Base-by-base conservation (phyloP, 1,284 basidiomycete genomes). In the Marasmius sp. region DNA sequence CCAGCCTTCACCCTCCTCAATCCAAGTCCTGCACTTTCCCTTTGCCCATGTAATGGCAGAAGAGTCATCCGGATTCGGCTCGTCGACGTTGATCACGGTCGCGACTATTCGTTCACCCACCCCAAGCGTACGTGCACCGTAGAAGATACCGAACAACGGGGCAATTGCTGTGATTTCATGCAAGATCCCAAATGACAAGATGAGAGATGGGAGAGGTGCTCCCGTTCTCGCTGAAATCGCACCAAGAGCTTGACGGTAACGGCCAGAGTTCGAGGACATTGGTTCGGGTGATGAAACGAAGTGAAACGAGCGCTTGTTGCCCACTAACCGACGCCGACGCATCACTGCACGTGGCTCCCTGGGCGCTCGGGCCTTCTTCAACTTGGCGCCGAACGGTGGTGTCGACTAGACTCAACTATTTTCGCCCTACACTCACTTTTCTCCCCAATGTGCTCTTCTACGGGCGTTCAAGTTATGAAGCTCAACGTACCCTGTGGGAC, bases 91-190 rank as follows among this genome's bases (percentile, higher is more conserved):
- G 3, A 67, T 70, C 20, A 76, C 68, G 61, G 78, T 58, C 14
- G 77, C 71, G 10, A 95, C 83, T 56, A 94, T 71, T 20, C 76
- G 76, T 57, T 90, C 87, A 0, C 95, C 95, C 1, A 92, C 76
- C 0, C 92, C 93, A 0, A 93, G 67, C 1, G 82, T 74, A 16
- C 88, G 80, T 14, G 94, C 87, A 0, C 82, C 77, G 68, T 87
- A 93, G 73, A 95, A 97, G 47, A 94, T 72, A 22, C 86, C 81
- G 3, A 90, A 80, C 36, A 97, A 79, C 1, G 95, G 94, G 0
- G 89, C 77, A 59, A 97, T 70, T 0, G 95, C 94, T 0, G 94
- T 96, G 14, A 94, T 68, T 73, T 98, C 95, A 72, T 97, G 95
- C 8, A 98, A 80, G 57, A 96, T 77, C 18, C 86, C 85, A 70